Evolutionary conservation across 805 yeast species (phyloP), one percentile per base, ranked within the genome.

Genomic region (Zygoascus flipseniorum): DNA sequence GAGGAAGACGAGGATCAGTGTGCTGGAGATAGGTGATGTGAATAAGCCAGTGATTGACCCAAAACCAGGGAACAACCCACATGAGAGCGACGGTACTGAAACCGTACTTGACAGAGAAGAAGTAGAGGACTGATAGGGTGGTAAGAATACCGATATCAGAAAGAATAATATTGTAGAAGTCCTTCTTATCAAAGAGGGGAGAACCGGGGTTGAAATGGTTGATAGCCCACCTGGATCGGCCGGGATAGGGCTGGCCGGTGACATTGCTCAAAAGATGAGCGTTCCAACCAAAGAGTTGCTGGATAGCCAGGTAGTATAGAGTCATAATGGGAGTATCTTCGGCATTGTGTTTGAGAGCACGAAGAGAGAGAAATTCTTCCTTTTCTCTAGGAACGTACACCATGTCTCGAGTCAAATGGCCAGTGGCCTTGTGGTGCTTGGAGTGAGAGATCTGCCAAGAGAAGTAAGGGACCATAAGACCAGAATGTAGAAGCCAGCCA

Each of bases 381-480:
- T 77, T 78, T 47, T 83, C 81, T 65, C 76, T 72, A 50, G 96
- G 96, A 52, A 87, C 86, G 64, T 85, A 87, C 48, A 87, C 95
- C 83, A 83, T 87, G 67, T 87, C 96, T 67, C 89, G 79, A 41
- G 83, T 73, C 67, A 87, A 64, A 69, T 88, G 88, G 59, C 93
- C 95, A 43, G 95, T 87, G 54, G 90, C 87, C 76, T 88, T 87
- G 76, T 87, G 96, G 73, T 87, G 96, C 77, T 85, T 86, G 53
- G 87, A 81, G 71, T 87, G 96, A 48, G 87, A 73, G 69, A 75
- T 82, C 65, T 86, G 84, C 96, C 96, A 87, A 8, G 93, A 84
- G 68, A 86, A 86, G 73, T 83, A 87, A 47, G 96, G 96, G 32
- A 88, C 96, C 63, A 86, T 67, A 62, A 86, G 72, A 65, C 78